Base-by-base conservation (phyloP, 805 yeast species). In the Jamesozyma lodderae region DNA sequence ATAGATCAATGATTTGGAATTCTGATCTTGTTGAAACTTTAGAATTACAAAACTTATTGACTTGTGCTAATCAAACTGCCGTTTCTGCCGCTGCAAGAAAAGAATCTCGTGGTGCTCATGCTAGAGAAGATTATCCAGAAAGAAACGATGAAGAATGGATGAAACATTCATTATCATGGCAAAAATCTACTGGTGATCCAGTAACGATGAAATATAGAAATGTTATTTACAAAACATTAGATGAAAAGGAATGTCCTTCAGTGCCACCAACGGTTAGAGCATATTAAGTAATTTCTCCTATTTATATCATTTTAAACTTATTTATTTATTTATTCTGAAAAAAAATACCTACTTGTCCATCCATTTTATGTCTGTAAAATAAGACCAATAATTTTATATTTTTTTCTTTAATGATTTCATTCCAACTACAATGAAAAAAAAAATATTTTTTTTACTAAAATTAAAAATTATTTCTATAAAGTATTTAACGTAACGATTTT, bases 71-170 rank as follows among this genome's bases (percentile, higher is more conserved):
- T 47, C 98, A 92, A 73, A 88, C 96, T 37, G 97, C 97, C 24
- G 70, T 69, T 49, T 76, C 94, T 46, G 98, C 98, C 37, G 87
- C 92, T 46, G 94, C 86, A 41, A 85, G 98, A 74, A 80, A 73
- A 58, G 98, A 90, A 70, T 87, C 96, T 27, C 85, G 98, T 73
- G 98, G 98, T 70, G 97, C 98, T 35, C 98, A 90, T 61, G 96
- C 98, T 42, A 82, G 97, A 73, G 98, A 90, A 67, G 98, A 90
- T 66, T 88, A 67, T 70, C 96, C 95, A 57, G 79, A 77, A 46
- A 86, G 98, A 77, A 95, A 90, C 61, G 98, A 90, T 63, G 87
- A 61, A 40, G 72, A 87, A 74, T 90, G 98, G 98, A 86, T 85
- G 90, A 92, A 90, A 72, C 98, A 90, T 69, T 73, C 96, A 35